Conservation (phyloP, 345 rosid genomes). For the Toxicodendron radicans region DNA sequence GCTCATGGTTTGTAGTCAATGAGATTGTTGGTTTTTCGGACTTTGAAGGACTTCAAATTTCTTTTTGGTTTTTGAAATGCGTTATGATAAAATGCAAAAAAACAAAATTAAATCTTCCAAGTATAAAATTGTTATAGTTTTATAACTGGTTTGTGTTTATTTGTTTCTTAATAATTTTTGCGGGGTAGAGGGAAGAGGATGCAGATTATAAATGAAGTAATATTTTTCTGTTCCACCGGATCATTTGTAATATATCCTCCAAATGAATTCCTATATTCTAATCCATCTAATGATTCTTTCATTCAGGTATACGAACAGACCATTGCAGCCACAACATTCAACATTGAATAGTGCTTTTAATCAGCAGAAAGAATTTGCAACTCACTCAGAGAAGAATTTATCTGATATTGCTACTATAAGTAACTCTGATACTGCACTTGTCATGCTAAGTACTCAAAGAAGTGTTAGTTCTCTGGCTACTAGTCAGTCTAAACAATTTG, state of each 20-base stretch:
- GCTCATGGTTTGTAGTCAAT: background rate
- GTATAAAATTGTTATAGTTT: background rate
- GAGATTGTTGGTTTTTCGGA: background rate
- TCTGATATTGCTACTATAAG: conserved; percentile 23
- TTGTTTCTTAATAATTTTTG: background rate
- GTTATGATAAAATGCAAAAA: background rate
- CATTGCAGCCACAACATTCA: conserved; percentile 40
- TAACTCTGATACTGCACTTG: conserved; percentile 39
- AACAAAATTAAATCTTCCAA: background rate
- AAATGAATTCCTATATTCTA: conserved; percentile 15
- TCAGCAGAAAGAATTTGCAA: conserved; percentile 32
- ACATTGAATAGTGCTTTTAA: conserved; percentile 28
- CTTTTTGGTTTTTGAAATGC: background rate
- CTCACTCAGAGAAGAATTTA: conserved; percentile 30
- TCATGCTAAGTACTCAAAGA: conserved; percentile 46
- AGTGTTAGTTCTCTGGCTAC: conserved; percentile 32
- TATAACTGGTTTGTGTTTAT: background rate
- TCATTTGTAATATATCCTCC: background rate
- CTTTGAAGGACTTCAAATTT: background rate
- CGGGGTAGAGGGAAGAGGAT: background rate
- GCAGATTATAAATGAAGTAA: background rate
- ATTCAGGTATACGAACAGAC: conserved; percentile 64
- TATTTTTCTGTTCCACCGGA: too few relatives aligned
- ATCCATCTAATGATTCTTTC: conserved; percentile 21
- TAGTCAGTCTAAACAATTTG: conserved; percentile 39